Evolutionary conservation across 257 asterid genomes (phyloP), one percentile per base, ranked within the genome.

Genomic region (Fraxinus cuspidata): DNA sequence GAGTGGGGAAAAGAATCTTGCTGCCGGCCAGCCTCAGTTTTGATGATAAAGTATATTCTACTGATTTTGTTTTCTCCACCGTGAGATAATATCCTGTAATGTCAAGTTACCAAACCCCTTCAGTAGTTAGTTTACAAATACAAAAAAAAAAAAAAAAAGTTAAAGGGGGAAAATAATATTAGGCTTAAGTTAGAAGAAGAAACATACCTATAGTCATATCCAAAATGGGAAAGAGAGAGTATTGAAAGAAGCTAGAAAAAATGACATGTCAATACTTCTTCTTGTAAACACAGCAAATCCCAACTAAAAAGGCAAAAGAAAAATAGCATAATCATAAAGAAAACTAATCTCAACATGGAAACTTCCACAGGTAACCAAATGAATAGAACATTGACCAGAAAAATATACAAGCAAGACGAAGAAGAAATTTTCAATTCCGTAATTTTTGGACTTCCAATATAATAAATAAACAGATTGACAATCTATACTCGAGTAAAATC

Each of bases 401-500:
- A 28, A 78, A 74, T 78, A 70, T 74, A 82, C 83, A 74, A 70
- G 58, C 25, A 16, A 79, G 71, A 42, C 73, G 18, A 34, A 65
- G 11, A 11, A 12, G 3, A 42, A 73, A 73, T 18, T 51, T 53
- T 74, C 47, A n/a, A 29, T 28, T 29, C 73, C 27, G 8, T 73
- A 38, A 75, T 31, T 73, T 76, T 67, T 53, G 63, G 32, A 74
- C 51, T 68, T 60, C 81, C 21, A 75, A 73, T 58, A 68, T 58
- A 73, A 72, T 60, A 73, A 74, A 63, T 3, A 34, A 72, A 79
- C 60, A 70, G 44, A 23, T 73, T 42, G 78, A 47, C 64, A 69
- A 78, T 63, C 74, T 78, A 70, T 69, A 78, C 72, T 58, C 74
- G 69, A 78, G 77, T 82, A 82, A 78, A 82, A 74, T 70, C 76